phyloP scores from a whole-genome alignment of 2,329 filamentous ascomycete genomes.

The Chrysoporthe cubensis region DNA sequence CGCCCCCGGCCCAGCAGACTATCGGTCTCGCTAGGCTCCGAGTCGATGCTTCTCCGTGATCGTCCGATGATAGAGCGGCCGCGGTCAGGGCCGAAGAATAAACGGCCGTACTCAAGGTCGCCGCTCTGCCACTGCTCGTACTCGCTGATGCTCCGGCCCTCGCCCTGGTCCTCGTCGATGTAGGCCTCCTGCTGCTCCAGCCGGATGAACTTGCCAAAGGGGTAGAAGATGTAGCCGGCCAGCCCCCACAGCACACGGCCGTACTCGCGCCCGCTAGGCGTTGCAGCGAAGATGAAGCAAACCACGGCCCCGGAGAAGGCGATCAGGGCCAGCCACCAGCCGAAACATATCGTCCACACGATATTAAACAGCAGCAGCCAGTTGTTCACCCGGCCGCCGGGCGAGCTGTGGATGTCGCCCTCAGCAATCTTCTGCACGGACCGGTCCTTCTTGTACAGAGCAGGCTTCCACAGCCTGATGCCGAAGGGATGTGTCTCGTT shows the following conservation, averaged over 20 bases:
- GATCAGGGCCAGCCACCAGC: slow-evolving; percentile 90
- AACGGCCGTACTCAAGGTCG: slow-evolving; percentile 89
- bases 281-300: slow-evolving; percentile 80
- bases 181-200: slow-evolving; percentile 94
- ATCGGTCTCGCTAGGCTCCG: slow-evolving; percentile 80
- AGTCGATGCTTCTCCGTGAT: slow-evolving; percentile 86
- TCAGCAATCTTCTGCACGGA: slow-evolving; percentile 97
- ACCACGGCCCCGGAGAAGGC: slow-evolving; percentile 74
- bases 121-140: slow-evolving; percentile 99
- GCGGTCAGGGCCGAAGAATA: slow-evolving; percentile 89
- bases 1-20: slow-evolving; percentile 74
- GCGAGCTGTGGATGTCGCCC: slow-evolving; percentile 94
- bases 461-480: slow-evolving; percentile 98
- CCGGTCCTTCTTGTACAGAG: slow-evolving; percentile 94
- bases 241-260: slow-evolving; percentile 84
- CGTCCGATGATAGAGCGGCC: slow-evolving; percentile 83
- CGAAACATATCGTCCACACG: slow-evolving; percentile 88
- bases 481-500: slow-evolving; percentile 99
- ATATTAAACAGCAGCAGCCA: slow-evolving; percentile 90
- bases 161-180: slow-evolving; percentile 89
- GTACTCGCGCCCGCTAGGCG: slow-evolving; percentile 82
- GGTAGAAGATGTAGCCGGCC: slow-evolving; percentile 87
- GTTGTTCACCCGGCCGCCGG: slow-evolving; percentile 81
- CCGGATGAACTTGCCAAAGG: slow-evolving; percentile 94
- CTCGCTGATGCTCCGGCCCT: slow-evolving; percentile 95